Base-by-base conservation (phyloP, 2,329 filamentous ascomycete genomes). In the Stemphylium lycopersici region DNA sequence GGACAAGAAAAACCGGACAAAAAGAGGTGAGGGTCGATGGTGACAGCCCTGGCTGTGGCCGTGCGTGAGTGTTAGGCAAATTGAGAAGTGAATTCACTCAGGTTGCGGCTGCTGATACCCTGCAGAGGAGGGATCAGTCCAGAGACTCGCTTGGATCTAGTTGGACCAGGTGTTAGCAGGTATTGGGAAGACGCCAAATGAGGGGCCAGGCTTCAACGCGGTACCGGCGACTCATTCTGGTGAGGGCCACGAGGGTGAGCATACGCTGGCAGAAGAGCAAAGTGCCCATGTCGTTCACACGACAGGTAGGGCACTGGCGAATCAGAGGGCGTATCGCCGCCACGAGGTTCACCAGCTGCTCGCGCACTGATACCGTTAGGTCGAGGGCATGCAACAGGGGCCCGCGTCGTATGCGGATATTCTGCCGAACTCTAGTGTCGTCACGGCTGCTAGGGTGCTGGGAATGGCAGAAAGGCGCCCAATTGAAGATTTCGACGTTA, bases 221-320 rank as follows among this genome's bases (percentile, higher is more conserved):
- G 58, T 52, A 61, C 62, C 56, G 63, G 52, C 55, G 63, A 52
- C 51, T 67, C 61, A 62, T 68, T 63, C 58, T 61, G 55, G 67
- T 36, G 65, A 67, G 57, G 69, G 65, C 68, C 68, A 70, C 70
- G 69, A 74, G 68, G 67, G 62, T 58, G 53, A 69, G 70, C 69
- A 70, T 67, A 62, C 52, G 60, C 58, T 66, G 67, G 65, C 65
- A 60, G 48, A 48, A 61, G 62, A 62, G 59, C 52, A 65, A 42
- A 57, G 55, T 56, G 63, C 61, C 59, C 66, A 68, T 69, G 61
- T 62, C 62, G 61, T 69, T 70, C 54, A 62, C 51, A 67, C 52
- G 55, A 63, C 40, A 51, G 48, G 48, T 37, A 54, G 31, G 15
- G 48, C 46, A 48, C 59, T 61, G 67, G 56, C 66, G 62, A 68